Conservation (phyloP, 768 basidiomycete species). For the Lanmaoa pseudosensibilis region DNA sequence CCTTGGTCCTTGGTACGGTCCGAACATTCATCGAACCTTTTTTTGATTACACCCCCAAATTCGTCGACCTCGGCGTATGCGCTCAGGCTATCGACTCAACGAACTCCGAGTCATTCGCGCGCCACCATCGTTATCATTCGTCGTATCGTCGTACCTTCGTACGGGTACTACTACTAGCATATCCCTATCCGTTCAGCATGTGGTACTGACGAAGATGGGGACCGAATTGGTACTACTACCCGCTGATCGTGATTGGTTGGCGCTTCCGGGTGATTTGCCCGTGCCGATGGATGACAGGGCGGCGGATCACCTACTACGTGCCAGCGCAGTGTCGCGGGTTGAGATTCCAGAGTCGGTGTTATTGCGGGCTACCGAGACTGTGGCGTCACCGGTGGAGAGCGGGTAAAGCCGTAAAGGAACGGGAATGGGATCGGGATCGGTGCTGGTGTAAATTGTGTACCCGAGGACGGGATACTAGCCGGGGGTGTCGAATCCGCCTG, state of each 20-base stretch:
- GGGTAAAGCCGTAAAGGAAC: too few relatives aligned
- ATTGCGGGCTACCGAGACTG: conserved; percentile 6
- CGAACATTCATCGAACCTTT: too few relatives aligned
- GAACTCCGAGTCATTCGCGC: too few relatives aligned
- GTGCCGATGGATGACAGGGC: conserved; percentile 13
- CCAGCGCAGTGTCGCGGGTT: neutral
- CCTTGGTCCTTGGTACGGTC: too few relatives aligned
- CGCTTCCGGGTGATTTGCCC: conserved; percentile 12
- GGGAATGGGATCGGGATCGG: neutral
- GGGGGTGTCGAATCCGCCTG: conserved; percentile 9
- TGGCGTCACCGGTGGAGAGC: neutral
- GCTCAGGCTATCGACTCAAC: too few relatives aligned
- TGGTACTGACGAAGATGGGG: neutral
- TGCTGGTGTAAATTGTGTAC: conserved; percentile 26
- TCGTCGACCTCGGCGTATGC: too few relatives aligned
- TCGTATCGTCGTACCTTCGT: neutral
- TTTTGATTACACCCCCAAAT: too few relatives aligned
- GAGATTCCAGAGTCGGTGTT: conserved; percentile 4
- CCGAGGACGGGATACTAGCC: conserved; percentile 22
- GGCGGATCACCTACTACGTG: conserved; percentile 14
- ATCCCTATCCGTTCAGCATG: neutral
- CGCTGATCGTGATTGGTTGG: conserved; percentile 9
- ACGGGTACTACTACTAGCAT: too few relatives aligned
- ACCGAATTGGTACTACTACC: neutral
- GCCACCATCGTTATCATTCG: too few relatives aligned